A percentile compares a stretch with the other conserved stretches of the same genome.
phyloP scores from a whole-genome alignment of 2,329 filamentous ascomycete genomes.

The Ceratocystis cacaofunesta region DNA sequence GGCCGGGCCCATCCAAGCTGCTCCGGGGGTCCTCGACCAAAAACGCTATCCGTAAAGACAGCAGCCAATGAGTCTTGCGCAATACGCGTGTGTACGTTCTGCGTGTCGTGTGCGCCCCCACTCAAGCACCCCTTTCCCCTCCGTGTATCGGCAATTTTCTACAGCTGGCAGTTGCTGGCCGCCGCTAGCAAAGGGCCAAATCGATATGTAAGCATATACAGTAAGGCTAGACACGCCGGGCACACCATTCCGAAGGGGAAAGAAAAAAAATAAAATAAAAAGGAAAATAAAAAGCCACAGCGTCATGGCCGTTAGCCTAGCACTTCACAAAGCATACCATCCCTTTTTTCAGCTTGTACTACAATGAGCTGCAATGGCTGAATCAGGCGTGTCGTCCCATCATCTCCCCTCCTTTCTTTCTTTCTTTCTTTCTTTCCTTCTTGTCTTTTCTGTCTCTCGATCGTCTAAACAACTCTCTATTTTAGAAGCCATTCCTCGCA shows the following conservation, averaged over 20 bases:
- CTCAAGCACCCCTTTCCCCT: not conserved
- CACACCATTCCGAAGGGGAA: not conserved
- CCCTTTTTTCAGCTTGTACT: not conserved
- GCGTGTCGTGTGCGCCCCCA: not conserved
- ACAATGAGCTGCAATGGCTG: slow-evolving; percentile 1
- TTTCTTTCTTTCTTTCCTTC: not conserved
- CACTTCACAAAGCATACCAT: not conserved
- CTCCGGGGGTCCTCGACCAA: not conserved
- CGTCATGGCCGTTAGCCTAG: not conserved
- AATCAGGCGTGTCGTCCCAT: not conserved
- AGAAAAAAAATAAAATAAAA: not conserved
- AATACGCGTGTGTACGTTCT: not conserved
- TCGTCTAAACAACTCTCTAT: not conserved
- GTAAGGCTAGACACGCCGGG: not conserved
- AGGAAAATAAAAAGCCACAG: not conserved
- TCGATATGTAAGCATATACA: not conserved
- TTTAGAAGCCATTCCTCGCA: not conserved
- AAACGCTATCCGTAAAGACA: not conserved
- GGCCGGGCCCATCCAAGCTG: not conserved
- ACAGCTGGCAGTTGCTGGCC: not conserved
- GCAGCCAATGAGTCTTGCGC: not conserved
- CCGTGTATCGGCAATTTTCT: not conserved
- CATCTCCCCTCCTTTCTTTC: not conserved
- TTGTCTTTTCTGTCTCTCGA: not conserved
- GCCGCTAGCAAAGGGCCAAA: not conserved